Base-by-base conservation (phyloP, 2,329 filamentous ascomycete species). In the Colletotrichum spaethianum region DNA sequence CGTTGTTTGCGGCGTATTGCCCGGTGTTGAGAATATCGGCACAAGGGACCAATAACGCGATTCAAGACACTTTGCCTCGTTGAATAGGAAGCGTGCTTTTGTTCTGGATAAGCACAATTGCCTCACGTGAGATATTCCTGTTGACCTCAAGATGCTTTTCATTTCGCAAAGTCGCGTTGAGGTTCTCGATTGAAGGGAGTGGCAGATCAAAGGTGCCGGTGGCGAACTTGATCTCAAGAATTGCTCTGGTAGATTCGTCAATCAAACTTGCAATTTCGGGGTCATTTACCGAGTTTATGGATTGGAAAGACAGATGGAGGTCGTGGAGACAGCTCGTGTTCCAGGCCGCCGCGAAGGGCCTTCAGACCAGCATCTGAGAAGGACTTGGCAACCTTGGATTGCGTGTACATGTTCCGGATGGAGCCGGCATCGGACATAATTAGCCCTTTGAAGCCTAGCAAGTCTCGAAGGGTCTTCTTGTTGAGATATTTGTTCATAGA, bases 381-480 rank as follows among this genome's bases (percentile, higher is more conserved):
- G 11, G 79, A 80, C 9, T 69, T 76, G 7, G 79, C 79, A 5
- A 78, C 76, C 38, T 75, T 76, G 7, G 77, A 79, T 38, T 78
- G 74, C 0, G 75, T 76, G 61, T 76, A 76, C 52, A 80, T 75
- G 66, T 80, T 75, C 3, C 73, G 52, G 40, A 82, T 76, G 8
- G 76, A 77, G 16, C 74, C 75, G 2, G 80, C 78, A 63, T 81
- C 80, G 3, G 79, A 81, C 77, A 82, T 80, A 69, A 82, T 75
- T 14, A 82, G 69, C 0, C 80, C 80, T 5, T 78, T 63, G 63
- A 81, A 82, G 14, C 79, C 79, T 4, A 82, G 66, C 18, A 76
- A 78, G 2, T 72, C 73, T 7, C 76, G 74, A 14, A 78, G 73
- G 3, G 77, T 38, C 7, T 79, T 75, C n/a, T 76, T 76, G 6